Percentiles rank a stretch among this genome's conserved stretches.
Evolutionary conservation across 2,329 filamentous ascomycete genomes (phyloP).

Genomic region (Sporothrix pallida): DNA sequence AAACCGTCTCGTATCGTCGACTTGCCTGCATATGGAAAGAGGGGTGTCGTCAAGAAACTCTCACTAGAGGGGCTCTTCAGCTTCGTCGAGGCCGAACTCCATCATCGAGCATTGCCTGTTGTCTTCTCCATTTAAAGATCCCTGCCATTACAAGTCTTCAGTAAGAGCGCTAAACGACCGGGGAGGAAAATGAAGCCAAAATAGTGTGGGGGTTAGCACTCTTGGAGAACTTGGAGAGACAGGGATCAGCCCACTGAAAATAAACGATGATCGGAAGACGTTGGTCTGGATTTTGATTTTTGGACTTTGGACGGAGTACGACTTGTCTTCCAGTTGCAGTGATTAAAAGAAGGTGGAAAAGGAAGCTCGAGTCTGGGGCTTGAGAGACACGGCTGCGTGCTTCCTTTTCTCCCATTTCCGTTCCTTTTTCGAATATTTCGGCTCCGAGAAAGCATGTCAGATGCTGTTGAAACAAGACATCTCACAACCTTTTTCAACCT

Average conservation of each 20-base stretch:
- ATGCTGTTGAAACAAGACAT: too few species aligned
- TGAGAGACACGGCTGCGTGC: too few species aligned
- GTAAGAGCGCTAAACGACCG: background rate
- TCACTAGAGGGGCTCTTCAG: background rate
- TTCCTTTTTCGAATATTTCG: background rate
- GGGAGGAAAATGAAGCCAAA: constrained; percentile 18
- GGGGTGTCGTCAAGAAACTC: background rate
- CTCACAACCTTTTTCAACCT: background rate
- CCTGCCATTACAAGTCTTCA: background rate
- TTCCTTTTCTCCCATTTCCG: background rate
- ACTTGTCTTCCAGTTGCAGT: background rate
- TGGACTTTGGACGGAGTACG: background rate
- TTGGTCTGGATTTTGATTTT: background rate
- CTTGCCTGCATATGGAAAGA: background rate
- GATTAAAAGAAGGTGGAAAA: background rate
- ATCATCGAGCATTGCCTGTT: background rate
- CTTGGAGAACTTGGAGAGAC: constrained; percentile 1
- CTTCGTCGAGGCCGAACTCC: constrained; percentile 1
- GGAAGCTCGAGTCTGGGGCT: too few species aligned
- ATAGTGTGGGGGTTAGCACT: constrained; percentile 35
- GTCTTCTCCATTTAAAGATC: background rate
- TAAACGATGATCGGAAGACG: background rate
- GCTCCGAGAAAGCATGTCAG: background rate
- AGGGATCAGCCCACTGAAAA: background rate
- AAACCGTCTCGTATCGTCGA: background rate